Percentiles rank a stretch among this genome's conserved stretches.
These are phyloP conservation scores for Emericellopsis atlantica DNA, from an alignment of 2,329 filamentous ascomycete genomes.

Conservation along the genomic window DNA sequence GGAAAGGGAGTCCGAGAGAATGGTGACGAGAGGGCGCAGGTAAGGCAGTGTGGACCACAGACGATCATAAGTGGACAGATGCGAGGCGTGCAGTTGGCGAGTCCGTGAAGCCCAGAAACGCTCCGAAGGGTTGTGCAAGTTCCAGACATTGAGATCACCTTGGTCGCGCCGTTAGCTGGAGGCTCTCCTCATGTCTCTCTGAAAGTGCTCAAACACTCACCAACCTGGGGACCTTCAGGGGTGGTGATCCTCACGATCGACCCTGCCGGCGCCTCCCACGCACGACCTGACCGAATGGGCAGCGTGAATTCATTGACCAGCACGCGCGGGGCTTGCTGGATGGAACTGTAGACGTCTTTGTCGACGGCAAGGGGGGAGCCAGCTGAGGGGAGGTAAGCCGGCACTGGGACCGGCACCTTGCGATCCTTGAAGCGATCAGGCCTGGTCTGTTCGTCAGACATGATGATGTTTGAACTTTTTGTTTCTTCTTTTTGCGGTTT, in stretches of 20 bases:
- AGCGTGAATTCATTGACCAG: slow-evolving; percentile 44
- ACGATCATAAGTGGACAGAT: slow-evolving; percentile 59
- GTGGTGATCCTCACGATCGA: slow-evolving; percentile 63
- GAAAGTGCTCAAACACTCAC: slow-evolving; percentile 14
- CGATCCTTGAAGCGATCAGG: slow-evolving; percentile 1
- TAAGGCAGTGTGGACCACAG: slow-evolving; percentile 50
- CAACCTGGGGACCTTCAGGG: slow-evolving; percentile 65
- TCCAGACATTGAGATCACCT: slow-evolving; percentile 77
- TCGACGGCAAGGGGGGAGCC: slow-evolving; percentile 32
- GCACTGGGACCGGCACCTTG: slow-evolving; percentile 29
- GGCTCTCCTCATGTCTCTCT: neutral
- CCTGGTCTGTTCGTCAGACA: slow-evolving; percentile 10
- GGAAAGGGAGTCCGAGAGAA: slow-evolving; percentile 7
- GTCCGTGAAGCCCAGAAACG: slow-evolving; percentile 74
- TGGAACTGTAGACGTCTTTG: slow-evolving; percentile 41
- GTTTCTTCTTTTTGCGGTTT: neutral
- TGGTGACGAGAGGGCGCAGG: slow-evolving; percentile 8
- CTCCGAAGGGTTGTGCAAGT: slow-evolving; percentile 62
- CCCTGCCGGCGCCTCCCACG: slow-evolving; percentile 59
- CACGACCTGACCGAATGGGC: slow-evolving; percentile 60
- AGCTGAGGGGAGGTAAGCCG: slow-evolving; percentile 31
- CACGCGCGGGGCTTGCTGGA: slow-evolving; percentile 34
- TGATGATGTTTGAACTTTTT: neutral
- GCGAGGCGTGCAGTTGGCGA: slow-evolving; percentile 64
- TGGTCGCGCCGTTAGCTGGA: neutral